Base-by-base conservation (phyloP, 495 filamentous ascomycete species). In the Podospora comata region DNA sequence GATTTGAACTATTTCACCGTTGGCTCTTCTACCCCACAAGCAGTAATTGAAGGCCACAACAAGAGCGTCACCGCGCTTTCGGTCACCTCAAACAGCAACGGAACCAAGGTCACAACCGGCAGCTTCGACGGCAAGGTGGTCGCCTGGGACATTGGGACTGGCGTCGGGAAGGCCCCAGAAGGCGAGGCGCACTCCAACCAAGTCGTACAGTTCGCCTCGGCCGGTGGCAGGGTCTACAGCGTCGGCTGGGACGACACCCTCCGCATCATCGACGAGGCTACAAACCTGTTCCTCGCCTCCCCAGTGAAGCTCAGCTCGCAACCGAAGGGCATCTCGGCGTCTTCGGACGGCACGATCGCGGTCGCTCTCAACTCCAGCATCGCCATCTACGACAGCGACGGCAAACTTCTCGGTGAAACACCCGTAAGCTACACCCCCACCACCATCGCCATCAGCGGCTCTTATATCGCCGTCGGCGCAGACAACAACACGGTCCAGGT, bases 211-310 rank as follows among this genome's bases (percentile, higher is more conserved):
- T 88, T 99, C 63, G 78, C 90, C 2, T 79, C 89, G 0, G 79
- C 82, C 64, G 71, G 77, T 5, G 84, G 87, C 32, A 82, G 87
- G 67, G 86, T 92, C 32, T 93, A 92, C 80, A 95, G 91, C 79
- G 90, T 94, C 18, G 93, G 88, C 72, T 98, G 95, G 95, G 95
- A 99, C 77, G 95, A 99, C 77, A 94, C 92, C 5, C 86, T 97
- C 53, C 91, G 94, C 67, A 89, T 86, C 54, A 84, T 96, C 68
- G 91, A 95, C 68, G 78, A 80, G 60, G 76, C 81, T 19, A 78
- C 79, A 30, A 83, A 81, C 61, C 83, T 79, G 11, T 87, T 86
- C 67, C 71, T 80, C 18, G 82, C 82, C 64, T 79, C 74, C 18
- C 73, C 81, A 3, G 57, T 73, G n/a, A 83, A 84, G 68, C 77